Evolutionary conservation across 1,284 basidiomycete species (phyloP), one percentile per base, ranked within the genome.

Genomic region (Nidula niveotomentosa): DNA sequence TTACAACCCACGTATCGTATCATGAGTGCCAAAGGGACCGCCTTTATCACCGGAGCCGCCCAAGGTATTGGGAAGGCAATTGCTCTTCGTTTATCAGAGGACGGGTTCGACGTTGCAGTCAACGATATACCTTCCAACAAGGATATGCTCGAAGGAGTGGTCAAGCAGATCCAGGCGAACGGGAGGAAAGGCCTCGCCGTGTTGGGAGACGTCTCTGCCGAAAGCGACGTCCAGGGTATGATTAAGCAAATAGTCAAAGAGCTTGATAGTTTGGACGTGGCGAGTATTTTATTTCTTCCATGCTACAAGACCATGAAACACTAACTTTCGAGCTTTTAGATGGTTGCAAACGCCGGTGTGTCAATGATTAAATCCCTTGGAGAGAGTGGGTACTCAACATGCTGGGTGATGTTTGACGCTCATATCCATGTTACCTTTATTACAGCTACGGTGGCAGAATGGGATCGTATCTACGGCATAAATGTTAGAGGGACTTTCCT

Each of bases 401-500:
- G 10, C 18, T n/a, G 10, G 18, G 2, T 23, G 13, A 23, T 23
- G 12, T 6, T 3, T 23, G 12, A 13, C 7, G 13, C 18, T 23
- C 12, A 10, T 6, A 46, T 12, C 39, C 15, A 12, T 15, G 15
- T 46, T 2, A 17, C 13, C 4, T 30, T 39, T 49, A n/a, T 9
- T 18, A 39, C 36, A 69, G 67, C 64, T 8, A 60, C 64, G 9
- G 34, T 57, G 2, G 68, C 67, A 17, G 63, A 71, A 9, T 67
- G 65, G 53, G 58, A 68, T 35, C 56, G 56, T 17, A 53, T 65
- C 6, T 60, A 66, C 17, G 51, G 58, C 0, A 55, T 70, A 17
- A 71, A 71, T 37, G 60, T 59, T 13, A 53, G 63, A 36, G 69
- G 71, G 0, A 56, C 60, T 3, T 69, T 68, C 44, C 58, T 70